These are phyloP conservation scores for Fusarium keratoplasticum DNA, from an alignment of 2,329 filamentous ascomycete genomes.

Conservation along the genomic window DNA sequence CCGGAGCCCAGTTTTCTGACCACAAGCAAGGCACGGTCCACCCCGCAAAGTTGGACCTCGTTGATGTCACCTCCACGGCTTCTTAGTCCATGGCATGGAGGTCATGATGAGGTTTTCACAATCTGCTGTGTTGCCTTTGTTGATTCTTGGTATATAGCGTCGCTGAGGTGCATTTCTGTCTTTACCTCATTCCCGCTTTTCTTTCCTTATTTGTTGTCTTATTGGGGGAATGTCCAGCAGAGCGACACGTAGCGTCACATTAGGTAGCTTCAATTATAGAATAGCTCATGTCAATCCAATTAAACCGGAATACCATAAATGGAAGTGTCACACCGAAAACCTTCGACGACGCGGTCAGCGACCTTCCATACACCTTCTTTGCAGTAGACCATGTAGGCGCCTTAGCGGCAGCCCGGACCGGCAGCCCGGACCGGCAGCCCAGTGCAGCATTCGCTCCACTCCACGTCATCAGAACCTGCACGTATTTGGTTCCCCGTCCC, in stretches of 20 bases:
- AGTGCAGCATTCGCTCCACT: background rate
- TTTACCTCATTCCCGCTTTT: background rate
- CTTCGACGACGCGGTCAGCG: background rate
- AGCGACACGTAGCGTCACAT: background rate
- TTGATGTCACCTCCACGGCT: background rate
- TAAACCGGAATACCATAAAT: background rate
- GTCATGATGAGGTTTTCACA: background rate
- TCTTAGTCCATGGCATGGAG: background rate
- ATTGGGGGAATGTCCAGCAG: background rate
- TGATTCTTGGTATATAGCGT: background rate
- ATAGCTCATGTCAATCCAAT: background rate
- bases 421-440: background rate
- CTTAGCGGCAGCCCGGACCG: background rate
- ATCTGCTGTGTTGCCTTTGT: background rate
- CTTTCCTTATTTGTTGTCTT: background rate
- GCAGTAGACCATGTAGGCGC: background rate
- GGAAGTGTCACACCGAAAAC: background rate
- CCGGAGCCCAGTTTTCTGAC: background rate
- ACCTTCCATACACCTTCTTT: background rate
- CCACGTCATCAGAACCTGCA: background rate
- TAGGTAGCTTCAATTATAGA: background rate
- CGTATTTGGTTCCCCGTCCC: background rate
- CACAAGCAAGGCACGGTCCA: background rate
- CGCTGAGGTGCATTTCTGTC: background rate
- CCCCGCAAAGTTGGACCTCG: background rate